These are phyloP conservation scores for Avicennia marina DNA, from an alignment of 257 asterid species.

Conservation along the genomic window DNA sequence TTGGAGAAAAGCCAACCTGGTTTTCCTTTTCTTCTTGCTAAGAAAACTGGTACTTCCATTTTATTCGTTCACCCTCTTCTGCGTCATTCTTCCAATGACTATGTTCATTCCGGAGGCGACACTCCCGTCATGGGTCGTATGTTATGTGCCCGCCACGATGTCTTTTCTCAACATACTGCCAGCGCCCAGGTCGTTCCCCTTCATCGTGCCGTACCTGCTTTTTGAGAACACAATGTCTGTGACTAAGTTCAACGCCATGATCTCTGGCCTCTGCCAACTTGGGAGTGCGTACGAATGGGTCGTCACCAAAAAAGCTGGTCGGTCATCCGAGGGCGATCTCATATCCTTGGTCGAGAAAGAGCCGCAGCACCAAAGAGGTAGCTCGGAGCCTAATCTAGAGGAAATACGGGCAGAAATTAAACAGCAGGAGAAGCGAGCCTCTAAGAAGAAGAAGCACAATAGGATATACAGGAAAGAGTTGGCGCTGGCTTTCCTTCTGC, in stretches of 20 bases:
- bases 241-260: conserved; percentile 66
- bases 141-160: conserved; percentile 53
- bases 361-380: conserved; percentile 31
- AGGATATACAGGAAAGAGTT: conserved; percentile 51
- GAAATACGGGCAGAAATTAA: conserved; percentile 43
- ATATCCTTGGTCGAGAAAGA: conserved; percentile 33
- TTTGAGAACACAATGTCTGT: conserved; percentile 72
- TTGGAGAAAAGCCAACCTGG: conserved; percentile 22
- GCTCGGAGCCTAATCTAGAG: conserved; percentile 42
- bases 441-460: conserved; percentile 43
- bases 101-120: conserved; percentile 67
- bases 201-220: conserved; percentile 57
- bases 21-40: conserved; percentile 44
- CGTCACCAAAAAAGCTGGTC: conserved; percentile 56
- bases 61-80: conserved; percentile 58
- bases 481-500: conserved; percentile 46
- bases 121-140: conserved; percentile 62
- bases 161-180: conserved; percentile 50
- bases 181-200: conserved; percentile 60
- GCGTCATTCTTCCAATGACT: conserved; percentile 66
- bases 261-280: conserved; percentile 60
- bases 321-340: conserved; percentile 56
- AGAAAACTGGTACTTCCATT: conserved; percentile 57
- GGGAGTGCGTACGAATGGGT: conserved; percentile 73
- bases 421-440: conserved; percentile 29